A percentile compares a stretch with the other conserved stretches of the same genome.
Evolutionary conservation across 768 basidiomycete genomes (phyloP).

Genomic region (Neoboletus magnificus): DNA sequence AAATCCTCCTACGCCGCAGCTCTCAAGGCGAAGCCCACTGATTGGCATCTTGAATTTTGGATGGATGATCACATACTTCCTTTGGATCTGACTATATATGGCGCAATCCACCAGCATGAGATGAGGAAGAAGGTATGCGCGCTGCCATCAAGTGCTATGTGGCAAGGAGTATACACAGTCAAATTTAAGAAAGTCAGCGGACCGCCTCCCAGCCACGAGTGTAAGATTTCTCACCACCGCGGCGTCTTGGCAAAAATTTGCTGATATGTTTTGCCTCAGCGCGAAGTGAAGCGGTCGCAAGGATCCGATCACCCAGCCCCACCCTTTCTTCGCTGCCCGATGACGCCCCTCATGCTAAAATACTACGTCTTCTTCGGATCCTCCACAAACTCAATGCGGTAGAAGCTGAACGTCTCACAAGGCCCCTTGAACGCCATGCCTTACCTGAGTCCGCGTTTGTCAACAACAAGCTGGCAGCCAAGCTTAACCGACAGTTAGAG

Average conservation of each 20-base stretch:
- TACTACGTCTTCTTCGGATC: conserved; percentile 84
- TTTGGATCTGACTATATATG: conserved; percentile 90
- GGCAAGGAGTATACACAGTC: conserved; percentile 88
- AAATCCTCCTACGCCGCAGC: conserved; percentile 89
- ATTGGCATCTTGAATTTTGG: conserved; percentile 96
- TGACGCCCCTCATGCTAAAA: conserved; percentile 83
- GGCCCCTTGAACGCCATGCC: conserved; percentile 49
- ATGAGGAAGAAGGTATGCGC: conserved; percentile 68
- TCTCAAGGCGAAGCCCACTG: conserved; percentile 85
- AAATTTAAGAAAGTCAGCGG: conserved; percentile 92
- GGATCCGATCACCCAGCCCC: conserved; percentile 61
- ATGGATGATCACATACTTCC: conserved; percentile 87
- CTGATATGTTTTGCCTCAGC: conserved; percentile 20
- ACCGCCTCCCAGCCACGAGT: conserved; percentile 61
- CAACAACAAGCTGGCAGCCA: conserved; percentile 97
- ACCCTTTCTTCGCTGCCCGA: conserved; percentile 77
- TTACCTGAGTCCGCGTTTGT: conserved; percentile 85
- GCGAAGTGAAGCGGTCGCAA: conserved; percentile 41
- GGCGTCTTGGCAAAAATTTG: background rate
- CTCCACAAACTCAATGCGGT: conserved; percentile 77
- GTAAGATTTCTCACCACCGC: conserved; percentile 37
- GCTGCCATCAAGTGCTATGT: conserved; percentile 68
- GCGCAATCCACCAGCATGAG: conserved; percentile 92
- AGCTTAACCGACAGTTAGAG: conserved; percentile 94
- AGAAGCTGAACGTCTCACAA: conserved; percentile 57